Evolutionary conservation across 192 early-diverging fungal genomes (phyloP).

Genomic region (Mortierella claussenii): DNA sequence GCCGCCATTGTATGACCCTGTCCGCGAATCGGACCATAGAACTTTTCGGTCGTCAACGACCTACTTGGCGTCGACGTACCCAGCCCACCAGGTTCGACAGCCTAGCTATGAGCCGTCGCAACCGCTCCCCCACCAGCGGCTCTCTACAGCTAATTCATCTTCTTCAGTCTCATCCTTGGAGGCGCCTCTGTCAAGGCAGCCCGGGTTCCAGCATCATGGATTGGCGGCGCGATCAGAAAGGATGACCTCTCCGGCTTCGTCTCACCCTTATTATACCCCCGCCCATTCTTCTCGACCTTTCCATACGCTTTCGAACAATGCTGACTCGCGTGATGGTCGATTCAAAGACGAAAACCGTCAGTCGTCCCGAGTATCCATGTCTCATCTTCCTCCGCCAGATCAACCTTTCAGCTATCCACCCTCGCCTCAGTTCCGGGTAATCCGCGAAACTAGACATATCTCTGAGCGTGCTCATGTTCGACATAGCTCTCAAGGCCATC

Average conservation of each 20-base stretch:
- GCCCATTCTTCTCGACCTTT: not conserved
- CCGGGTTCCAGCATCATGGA: constrained; percentile 15
- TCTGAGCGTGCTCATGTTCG: not conserved
- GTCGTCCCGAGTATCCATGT: not conserved
- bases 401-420: constrained; percentile 7
- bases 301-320: constrained; percentile 6
- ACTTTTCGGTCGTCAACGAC: constrained; percentile 1
- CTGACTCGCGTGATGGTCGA: not conserved
- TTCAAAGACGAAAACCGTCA: not conserved
- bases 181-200: not conserved
- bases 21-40: constrained; percentile 54
- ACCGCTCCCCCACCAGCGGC: constrained; percentile 5
- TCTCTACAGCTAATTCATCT: not conserved
- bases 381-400: not conserved
- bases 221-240: constrained; percentile 16
- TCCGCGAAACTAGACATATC: not conserved
- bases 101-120: constrained; percentile 2
- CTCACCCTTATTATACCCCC: constrained; percentile 22
- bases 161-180: constrained; percentile 6
- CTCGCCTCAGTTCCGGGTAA: not conserved
- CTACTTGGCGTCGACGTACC: not conserved
- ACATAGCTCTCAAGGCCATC: constrained; percentile 2
- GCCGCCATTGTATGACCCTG: constrained; percentile 43
- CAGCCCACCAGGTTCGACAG: not conserved
- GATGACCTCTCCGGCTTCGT: constrained; percentile 21